Evolutionary conservation across 202 grass and related monocot species (phyloP), one percentile per base, ranked within the genome.

Genomic region (Carex arenaria): DNA sequence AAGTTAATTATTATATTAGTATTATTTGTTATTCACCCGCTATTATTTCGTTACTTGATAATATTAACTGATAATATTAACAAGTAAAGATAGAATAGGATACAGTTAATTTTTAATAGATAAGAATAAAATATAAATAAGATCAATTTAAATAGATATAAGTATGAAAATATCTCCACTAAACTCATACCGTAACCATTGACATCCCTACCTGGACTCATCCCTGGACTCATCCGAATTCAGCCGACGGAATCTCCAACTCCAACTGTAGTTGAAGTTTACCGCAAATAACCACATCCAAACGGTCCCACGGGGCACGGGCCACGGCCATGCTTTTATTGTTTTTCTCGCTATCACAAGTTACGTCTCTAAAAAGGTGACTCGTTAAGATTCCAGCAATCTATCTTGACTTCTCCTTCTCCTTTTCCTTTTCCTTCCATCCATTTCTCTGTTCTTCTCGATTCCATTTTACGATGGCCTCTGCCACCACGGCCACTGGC

Each of bases 401-500:
- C 88, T 75, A 73, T 72, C 49, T 55, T 69, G 62, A 72, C 78
- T 77, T 34, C 4, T 34, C 31, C n/a, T 26, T 26, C 32, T n/a
- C 2, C 3, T 34, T n/a, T 54, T 64, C 10, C 38, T 40, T 14
- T 54, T 64, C 10, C 53, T 61, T 7, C 20, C 31, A 43, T 30
- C 2, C 52, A 1, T 54, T 42, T 38, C 34, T 45, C 19, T 70
- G 28, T 53, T 59, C 51, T 65, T 64, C 31, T 19, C 40, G 15
- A 34, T 3, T 51, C 66, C 31, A 26, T 23, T 57, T 5, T 66
- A 8, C 31, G 17, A 87, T 86, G 85, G 86, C 74, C 67, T 67
- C 61, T 7, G 42, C 80, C 59, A 86, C 87, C 85, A 91, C 80
- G 42, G 83, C 85, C 10, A 59, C 59, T 17, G 64, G 75, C 17